Conservation (phyloP, 495 filamentous ascomycete species). For the Penicillium mononematosum region DNA sequence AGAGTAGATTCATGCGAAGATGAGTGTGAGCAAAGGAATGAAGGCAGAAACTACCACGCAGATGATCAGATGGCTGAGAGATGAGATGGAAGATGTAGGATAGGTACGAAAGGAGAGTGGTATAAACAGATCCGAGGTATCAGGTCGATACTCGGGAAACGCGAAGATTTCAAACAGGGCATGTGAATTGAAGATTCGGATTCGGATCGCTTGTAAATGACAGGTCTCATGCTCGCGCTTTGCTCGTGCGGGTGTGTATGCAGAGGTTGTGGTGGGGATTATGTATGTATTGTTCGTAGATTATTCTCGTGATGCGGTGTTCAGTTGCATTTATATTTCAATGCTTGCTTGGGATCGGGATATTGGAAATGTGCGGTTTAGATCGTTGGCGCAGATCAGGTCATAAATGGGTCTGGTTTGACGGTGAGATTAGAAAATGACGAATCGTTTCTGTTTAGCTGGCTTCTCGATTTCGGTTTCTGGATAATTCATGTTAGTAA, state of each 20-base stretch:
- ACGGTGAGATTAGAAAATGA: constrained; percentile 28
- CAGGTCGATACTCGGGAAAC: neutral
- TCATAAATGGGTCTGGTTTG: neutral
- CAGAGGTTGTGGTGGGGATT: neutral
- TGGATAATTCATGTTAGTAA: constrained; percentile 1
- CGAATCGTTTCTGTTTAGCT: constrained; percentile 34
- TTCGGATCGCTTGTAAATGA: constrained; percentile 1
- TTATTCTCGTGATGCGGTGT: neutral
- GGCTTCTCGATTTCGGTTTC: constrained; percentile 21
- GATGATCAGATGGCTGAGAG: neutral
- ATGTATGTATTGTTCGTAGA: constrained; percentile 1
- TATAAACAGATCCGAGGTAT: neutral
- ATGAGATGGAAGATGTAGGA: neutral
- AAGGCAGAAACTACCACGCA: neutral
- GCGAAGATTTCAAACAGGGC: neutral
- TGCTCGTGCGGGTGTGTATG: neutral
- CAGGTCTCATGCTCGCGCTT: neutral
- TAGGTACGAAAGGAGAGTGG: constrained; percentile 2
- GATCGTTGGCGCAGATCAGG: neutral
- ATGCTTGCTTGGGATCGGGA: neutral
- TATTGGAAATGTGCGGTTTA: neutral
- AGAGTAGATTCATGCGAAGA: neutral
- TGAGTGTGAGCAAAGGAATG: neutral
- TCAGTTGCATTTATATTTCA: neutral
- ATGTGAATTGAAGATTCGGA: neutral